Conservation (phyloP, 1,284 basidiomycete genomes). For the Sphagnurus paluster region DNA sequence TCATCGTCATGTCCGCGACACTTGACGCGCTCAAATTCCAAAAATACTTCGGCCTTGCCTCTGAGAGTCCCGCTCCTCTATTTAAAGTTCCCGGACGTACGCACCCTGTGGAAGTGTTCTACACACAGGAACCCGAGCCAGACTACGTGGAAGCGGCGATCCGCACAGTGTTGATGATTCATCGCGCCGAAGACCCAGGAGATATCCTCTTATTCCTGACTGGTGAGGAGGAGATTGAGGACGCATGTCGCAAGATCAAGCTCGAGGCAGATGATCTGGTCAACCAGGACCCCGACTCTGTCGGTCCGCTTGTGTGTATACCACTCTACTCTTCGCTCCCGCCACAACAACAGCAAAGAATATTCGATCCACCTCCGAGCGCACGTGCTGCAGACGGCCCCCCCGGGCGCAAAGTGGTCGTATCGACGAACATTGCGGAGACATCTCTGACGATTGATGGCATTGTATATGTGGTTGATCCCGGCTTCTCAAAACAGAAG, state of each 20-base stretch:
- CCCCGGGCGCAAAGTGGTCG: conserved; percentile 90
- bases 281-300: conserved; percentile 69
- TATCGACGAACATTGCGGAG: conserved; percentile 98
- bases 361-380: conserved; percentile 87
- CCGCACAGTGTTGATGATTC: conserved; percentile 96
- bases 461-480: conserved; percentile 98
- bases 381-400: conserved; percentile 67
- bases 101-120: conserved; percentile 96
- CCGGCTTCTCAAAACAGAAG: conserved; percentile 97
- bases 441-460: conserved; percentile 98
- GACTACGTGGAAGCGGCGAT: conserved; percentile 99
- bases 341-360: conserved; percentile 90
- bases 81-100: conserved; percentile 97
- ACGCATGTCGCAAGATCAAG: conserved; percentile 93
- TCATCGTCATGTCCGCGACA: conserved; percentile 99
- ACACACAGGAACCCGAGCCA: conserved; percentile 93
- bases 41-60: conserved; percentile 83
- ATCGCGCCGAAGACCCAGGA: conserved; percentile 92
- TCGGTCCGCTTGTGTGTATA: conserved; percentile 87
- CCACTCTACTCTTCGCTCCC: conserved; percentile 95
- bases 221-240: conserved; percentile 98
- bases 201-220: conserved; percentile 96
- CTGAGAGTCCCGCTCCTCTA: conserved; percentile 67
- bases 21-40: conserved; percentile 97
- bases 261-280: conserved; percentile 82